Conservation (phyloP, 257 asterid genomes). For the Ilex aquifolium region DNA sequence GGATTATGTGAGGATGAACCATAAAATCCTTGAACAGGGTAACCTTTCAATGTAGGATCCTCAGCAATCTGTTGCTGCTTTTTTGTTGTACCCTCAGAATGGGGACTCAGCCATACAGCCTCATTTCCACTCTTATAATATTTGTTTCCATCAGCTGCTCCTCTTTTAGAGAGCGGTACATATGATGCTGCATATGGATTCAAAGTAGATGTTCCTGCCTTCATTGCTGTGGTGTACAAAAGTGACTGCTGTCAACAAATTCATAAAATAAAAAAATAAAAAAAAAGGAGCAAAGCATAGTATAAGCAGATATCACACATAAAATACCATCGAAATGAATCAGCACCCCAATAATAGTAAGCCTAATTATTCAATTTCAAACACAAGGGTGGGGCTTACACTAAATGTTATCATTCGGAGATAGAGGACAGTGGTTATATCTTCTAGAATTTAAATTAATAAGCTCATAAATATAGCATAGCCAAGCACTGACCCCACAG, state of each 20-base stretch:
- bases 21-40: slow-evolving; percentile 26
- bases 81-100: slow-evolving; percentile 25
- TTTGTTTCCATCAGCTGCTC: slow-evolving; percentile 25
- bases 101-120: slow-evolving; percentile 33
- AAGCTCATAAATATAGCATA: too few relatives aligned
- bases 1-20: slow-evolving; percentile 50
- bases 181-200: slow-evolving; percentile 82
- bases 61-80: slow-evolving; percentile 22
- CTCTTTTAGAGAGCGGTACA: slow-evolving; percentile 66
- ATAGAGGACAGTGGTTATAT: too few relatives aligned
- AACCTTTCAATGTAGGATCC: slow-evolving; percentile 28
- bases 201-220: slow-evolving; percentile 53
- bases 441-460: too few relatives aligned
- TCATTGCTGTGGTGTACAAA: slow-evolving; percentile 48
- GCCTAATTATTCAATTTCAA: too few relatives aligned
- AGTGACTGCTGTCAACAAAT: slow-evolving; percentile 12
- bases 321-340: too few relatives aligned
- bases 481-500: too few relatives aligned
- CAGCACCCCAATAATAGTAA: too few relatives aligned
- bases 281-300: neutral
- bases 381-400: too few relatives aligned
- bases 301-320: too few relatives aligned
- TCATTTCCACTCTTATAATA: slow-evolving; percentile 25
- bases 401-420: too few relatives aligned
- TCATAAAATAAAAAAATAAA: neutral